These are phyloP conservation scores for Boletellus emodensis DNA, from an alignment of 768 basidiomycete species.

Conservation along the genomic window DNA sequence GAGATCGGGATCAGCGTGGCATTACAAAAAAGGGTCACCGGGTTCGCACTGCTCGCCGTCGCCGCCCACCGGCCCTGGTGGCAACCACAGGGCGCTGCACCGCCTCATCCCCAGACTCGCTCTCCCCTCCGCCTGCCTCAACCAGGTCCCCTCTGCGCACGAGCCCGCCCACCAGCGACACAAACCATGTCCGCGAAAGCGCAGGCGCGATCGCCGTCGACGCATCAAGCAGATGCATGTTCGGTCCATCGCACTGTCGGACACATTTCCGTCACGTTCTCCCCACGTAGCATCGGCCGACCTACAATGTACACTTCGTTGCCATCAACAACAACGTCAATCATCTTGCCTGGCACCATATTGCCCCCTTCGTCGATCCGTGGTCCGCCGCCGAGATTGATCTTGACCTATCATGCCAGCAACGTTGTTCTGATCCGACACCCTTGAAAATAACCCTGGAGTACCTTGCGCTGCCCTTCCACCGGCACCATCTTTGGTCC, in stretches of 20 bases:
- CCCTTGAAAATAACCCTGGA: conserved; percentile 7
- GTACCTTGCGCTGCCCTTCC: conserved; percentile 66
- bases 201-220: conserved; percentile 56
- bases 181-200: conserved; percentile 66
- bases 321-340: conserved; percentile 83
- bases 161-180: conserved; percentile 37
- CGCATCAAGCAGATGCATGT: conserved; percentile 54
- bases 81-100: conserved; percentile 37
- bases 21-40: conserved; percentile 21
- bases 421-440: conserved; percentile 5
- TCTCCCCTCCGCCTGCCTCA: conserved; percentile 33
- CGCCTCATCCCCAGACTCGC: conserved; percentile 40
- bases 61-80: conserved; percentile 57
- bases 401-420: conserved; percentile 53
- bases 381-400: conserved; percentile 57
- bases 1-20: conserved; percentile 1
- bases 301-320: conserved; percentile 72
- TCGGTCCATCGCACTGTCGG: conserved; percentile 56
- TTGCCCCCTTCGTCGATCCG: conserved; percentile 56
- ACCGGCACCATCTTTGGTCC: conserved; percentile 67
- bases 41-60: conserved; percentile 55
- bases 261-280: conserved; percentile 7
- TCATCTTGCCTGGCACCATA: conserved; percentile 42
- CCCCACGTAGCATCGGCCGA: conserved; percentile 19
- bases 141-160: conserved; percentile 7